Evolutionary conservation across 2,329 filamentous ascomycete genomes (phyloP), one percentile per base, ranked within the genome.

Genomic region (Neurospora crassa): DNA sequence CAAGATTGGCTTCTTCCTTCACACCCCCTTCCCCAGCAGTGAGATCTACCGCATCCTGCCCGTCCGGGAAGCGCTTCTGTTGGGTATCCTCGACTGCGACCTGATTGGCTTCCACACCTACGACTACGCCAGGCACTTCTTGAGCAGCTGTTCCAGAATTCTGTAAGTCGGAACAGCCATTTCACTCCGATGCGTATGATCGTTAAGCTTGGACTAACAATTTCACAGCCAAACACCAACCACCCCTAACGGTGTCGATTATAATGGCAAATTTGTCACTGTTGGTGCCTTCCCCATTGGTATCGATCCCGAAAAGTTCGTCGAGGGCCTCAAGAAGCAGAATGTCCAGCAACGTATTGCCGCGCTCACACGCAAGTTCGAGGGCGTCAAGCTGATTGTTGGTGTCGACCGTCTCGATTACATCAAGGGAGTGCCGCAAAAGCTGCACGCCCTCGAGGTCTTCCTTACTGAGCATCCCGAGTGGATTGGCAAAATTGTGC

Each of bases 401-500:
- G 95, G 96, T 74, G 96, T 98, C 69, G 96, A 99, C 80, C 92
- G 96, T 68, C 87, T 98, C 69, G 96, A 99, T 82, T 98, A 99
- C 82, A 98, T 98, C 88, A 98, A 98, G 83, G 96, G 96, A 74
- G 94, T 99, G 11, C 96, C 96, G 0, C 96, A 99, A 82, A 99
- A 99, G 81, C 85, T 99, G 11, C 96, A 98, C 78, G 95, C 96
- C 1, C 88, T 98, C 59, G 96, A 99, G 81, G 93, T 98, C 4
- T 98, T 99, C 84, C 85, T 99, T 41, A 97, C 94, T 0, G 95
- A 98, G 78, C 94, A 99, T 78, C 96, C 96, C 0, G 95, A 98
- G 80, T 97, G 94, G 94, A 95, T 98, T 73, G 96, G 96, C 76
- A 97, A 97, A 81, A 94, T 98, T 29, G 94, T 98, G 3, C 87